Base-by-base conservation (phyloP, 176 grass and related monocot species). In the Ensete ventricosum region DNA sequence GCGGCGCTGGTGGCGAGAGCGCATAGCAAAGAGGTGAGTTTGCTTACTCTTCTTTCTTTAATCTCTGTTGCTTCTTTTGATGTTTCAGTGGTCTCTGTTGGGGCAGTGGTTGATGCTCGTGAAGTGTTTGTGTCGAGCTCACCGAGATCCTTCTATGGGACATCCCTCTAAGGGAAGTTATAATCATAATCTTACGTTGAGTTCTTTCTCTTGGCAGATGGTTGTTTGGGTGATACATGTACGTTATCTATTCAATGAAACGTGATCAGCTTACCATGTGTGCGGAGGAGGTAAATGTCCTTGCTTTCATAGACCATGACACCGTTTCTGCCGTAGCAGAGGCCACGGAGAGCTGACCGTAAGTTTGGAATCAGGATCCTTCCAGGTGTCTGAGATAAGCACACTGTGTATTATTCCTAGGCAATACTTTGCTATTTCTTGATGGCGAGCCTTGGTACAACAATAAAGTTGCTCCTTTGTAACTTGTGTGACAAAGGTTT, bases 301-400 rank as follows among this genome's bases (percentile, higher is more conserved):
- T 96, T 21, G 88, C 92, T n/a, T 77, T 96, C n/a, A 96, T 88
- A 54, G 92, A 96, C 55, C 88, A 96, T n/a, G 92, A 96, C 69
- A 96, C 88, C 19, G 87, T 96, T 86, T 79, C 84, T 12, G 92
- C 86, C 54, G 70, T 91, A 22, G 53, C 58, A 1, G 92, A 96
- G 70, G 92, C 92, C 20, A 63, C 76, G 52, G 85, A 86, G 34
- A 82, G 54, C 84, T 1, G 86, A 76, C 70, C 77, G 75, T 22
- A 79, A 81, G 50, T 69, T 79, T 55, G 77, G 71, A 50, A 83
- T 96, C 14, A 86, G 86, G 82, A 88, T 96, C 68, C 91, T 91
- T 55, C 88, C 92, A 59, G 92, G 79, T 24, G 86, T 91, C 34
- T 17, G 88, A 96, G 73, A 91, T 96, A 48, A 96, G 92, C 23